Evolutionary conservation across 1,284 basidiomycete genomes (phyloP).

Genomic region (Apiotrichum domesticum): DNA sequence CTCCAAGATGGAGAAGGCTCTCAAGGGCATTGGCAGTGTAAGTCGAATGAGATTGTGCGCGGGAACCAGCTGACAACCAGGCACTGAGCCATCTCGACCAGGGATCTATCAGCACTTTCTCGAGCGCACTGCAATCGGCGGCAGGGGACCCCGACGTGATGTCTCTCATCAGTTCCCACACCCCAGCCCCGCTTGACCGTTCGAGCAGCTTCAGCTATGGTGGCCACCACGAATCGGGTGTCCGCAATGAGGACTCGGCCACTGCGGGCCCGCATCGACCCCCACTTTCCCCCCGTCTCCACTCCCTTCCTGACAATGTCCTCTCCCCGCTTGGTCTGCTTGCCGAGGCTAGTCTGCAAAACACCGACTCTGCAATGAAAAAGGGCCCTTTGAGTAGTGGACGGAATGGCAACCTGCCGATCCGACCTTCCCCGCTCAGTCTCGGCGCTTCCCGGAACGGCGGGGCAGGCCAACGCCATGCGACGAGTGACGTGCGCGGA

Average conservation of each 20-base stretch:
- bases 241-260: slow-evolving; percentile 10
- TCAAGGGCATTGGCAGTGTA: slow-evolving; percentile 54
- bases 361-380: slow-evolving; percentile 51
- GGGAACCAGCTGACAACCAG: slow-evolving; percentile 17
- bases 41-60: slow-evolving; percentile 3
- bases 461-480: slow-evolving; percentile 17
- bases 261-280: slow-evolving; percentile 27
- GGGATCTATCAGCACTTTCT: slow-evolving; percentile 52
- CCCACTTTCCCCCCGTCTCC: slow-evolving; percentile 64
- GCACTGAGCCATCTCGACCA: slow-evolving; percentile 64
- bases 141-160: slow-evolving; percentile 58
- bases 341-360: slow-evolving; percentile 84
- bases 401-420: slow-evolving; percentile 20
- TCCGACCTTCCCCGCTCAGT: slow-evolving; percentile 31
- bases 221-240: slow-evolving; percentile 9
- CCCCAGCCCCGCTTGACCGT: slow-evolving; percentile 32
- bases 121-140: slow-evolving; percentile 31
- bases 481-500: slow-evolving; percentile 37
- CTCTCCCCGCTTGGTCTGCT: slow-evolving; percentile 84
- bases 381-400: slow-evolving; percentile 17
- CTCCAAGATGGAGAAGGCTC: slow-evolving; percentile 83
- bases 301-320: slow-evolving; percentile 82
- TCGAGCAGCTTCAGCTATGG: slow-evolving; percentile 25
- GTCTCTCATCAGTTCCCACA: slow-evolving; percentile 70
- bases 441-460: slow-evolving; percentile 20